phyloP scores from a whole-genome alignment of 73 alveolate species.

The Halteria grandinella region DNA sequence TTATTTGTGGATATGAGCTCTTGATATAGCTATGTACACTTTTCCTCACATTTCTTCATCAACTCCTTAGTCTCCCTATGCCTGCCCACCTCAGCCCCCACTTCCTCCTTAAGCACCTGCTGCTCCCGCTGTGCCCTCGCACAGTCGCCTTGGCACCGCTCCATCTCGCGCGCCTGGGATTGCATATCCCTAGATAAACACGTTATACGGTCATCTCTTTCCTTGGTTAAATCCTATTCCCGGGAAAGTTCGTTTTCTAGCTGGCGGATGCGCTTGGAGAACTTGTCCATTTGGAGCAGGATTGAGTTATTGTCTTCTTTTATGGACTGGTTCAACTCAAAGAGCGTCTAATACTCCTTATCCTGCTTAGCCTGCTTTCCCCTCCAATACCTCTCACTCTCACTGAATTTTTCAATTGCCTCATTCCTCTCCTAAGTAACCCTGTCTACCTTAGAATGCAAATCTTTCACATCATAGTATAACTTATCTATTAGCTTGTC shows the following conservation, averaged over 20 bases:
- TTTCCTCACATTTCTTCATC: slow-evolving; percentile 19
- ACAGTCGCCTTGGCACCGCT: too few species aligned
- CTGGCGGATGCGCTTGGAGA: slow-evolving; percentile 21
- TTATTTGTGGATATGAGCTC: slow-evolving; percentile 28
- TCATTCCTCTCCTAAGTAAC: slow-evolving; percentile 9
- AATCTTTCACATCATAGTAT: slow-evolving; percentile 37
- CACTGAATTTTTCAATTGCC: slow-evolving; percentile 19
- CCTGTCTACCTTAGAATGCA: slow-evolving; percentile 24
- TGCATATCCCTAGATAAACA: too few species aligned
- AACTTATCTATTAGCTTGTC: slow-evolving; percentile 41
- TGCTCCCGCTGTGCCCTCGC: too few species aligned
- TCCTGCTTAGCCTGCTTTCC: slow-evolving; percentile 19
- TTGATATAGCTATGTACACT: slow-evolving; percentile 7
- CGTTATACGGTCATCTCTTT: too few species aligned
- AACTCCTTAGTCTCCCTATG: slow-evolving; percentile 44
- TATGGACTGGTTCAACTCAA: slow-evolving; percentile 13
- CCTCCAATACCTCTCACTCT: slow-evolving; percentile 31
- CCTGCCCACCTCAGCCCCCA: too few species aligned
- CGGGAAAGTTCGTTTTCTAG: too few species aligned
- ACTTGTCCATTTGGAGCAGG: slow-evolving; percentile 19
- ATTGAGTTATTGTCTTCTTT: slow-evolving; percentile 21
- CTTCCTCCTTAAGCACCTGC: too few species aligned
- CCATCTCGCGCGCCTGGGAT: too few species aligned
- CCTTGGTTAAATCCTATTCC: too few species aligned
- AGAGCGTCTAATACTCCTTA: slow-evolving; percentile 18